These are phyloP conservation scores for Beauveria australis DNA, from an alignment of 2,329 filamentous ascomycete genomes.

Conservation along the genomic window DNA sequence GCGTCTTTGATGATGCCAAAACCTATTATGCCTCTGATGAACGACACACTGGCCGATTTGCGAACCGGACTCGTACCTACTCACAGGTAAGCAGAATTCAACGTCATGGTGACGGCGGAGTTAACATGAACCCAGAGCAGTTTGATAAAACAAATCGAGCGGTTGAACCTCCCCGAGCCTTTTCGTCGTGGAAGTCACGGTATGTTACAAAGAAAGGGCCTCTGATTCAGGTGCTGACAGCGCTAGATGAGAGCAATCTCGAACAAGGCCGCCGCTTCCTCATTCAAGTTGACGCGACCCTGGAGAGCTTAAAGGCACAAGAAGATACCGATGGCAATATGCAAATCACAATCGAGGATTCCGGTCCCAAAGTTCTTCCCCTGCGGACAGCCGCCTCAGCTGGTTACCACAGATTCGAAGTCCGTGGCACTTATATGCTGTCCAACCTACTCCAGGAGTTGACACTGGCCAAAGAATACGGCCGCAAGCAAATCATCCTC, in stretches of 20 bases:
- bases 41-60: slow-evolving; percentile 40
- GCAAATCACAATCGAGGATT: slow-evolving; percentile 96
- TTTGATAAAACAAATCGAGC: slow-evolving; percentile 44
- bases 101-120: neutral
- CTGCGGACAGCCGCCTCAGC: slow-evolving; percentile 79
- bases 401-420: slow-evolving; percentile 79
- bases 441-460: slow-evolving; percentile 95
- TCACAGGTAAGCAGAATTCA: slow-evolving; percentile 38
- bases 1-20: slow-evolving; percentile 48
- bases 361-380: slow-evolving; percentile 81
- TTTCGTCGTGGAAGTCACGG: slow-evolving; percentile 53
- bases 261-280: slow-evolving; percentile 68
- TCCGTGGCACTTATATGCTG: slow-evolving; percentile 94
- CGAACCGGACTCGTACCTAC: slow-evolving; percentile 46
- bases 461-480: slow-evolving; percentile 83
- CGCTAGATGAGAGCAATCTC: slow-evolving; percentile 61
- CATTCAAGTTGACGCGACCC: slow-evolving; percentile 76
- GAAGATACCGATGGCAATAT: slow-evolving; percentile 93
- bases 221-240: neutral
- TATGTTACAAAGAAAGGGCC: slow-evolving; percentile 21
- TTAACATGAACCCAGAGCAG: slow-evolving; percentile 39
- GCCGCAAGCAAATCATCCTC: slow-evolving; percentile 79
- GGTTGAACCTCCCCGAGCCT: slow-evolving; percentile 43
- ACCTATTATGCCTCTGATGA: slow-evolving; percentile 52
- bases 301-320: slow-evolving; percentile 68